Conservation (phyloP, 345 rosid species). For the Arabis hirsuta region DNA sequence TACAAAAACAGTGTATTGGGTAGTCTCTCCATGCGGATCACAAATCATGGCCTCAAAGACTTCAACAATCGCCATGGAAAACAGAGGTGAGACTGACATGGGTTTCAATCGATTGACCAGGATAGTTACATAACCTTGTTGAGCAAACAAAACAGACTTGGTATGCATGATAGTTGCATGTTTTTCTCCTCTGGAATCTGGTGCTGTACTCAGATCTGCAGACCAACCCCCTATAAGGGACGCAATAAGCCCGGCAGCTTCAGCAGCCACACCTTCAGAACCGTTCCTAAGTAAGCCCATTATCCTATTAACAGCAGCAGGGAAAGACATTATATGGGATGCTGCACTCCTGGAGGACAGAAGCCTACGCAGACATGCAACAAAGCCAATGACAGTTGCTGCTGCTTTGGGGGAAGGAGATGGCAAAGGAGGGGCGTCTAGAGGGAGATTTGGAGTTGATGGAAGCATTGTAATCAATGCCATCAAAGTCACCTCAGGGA, state of each 20-base stretch:
- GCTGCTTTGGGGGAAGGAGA: slow-evolving; percentile 99
- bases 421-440: slow-evolving; percentile 97
- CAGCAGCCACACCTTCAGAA: slow-evolving; percentile 96
- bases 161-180: slow-evolving; percentile 98
- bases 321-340: slow-evolving; percentile 96
- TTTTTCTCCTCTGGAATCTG: slow-evolving; percentile 85
- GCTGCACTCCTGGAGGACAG: slow-evolving; percentile 92
- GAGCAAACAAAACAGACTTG: slow-evolving; percentile 87
- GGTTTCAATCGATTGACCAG: slow-evolving; percentile 94
- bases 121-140: slow-evolving; percentile 70
- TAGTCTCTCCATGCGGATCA: slow-evolving; percentile 98
- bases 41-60: slow-evolving; percentile 98
- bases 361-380: slow-evolving; percentile 93
- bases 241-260: slow-evolving; percentile 87
- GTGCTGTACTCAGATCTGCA: slow-evolving; percentile 57
- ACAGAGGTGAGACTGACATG: slow-evolving; percentile 88
- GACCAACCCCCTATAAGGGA: slow-evolving; percentile 89
- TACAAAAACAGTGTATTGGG: slow-evolving; percentile 92
- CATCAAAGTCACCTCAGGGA: slow-evolving; percentile 97
- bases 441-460: slow-evolving; percentile 85
- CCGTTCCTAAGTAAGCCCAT: slow-evolving; percentile 99
- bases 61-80: slow-evolving; percentile 97
- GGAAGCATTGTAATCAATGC: slow-evolving; percentile 99
- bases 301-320: slow-evolving; percentile 98
- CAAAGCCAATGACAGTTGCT: slow-evolving; percentile 95